Conservation (phyloP, 345 rosid species). For the Eucalyptus victrix region DNA sequence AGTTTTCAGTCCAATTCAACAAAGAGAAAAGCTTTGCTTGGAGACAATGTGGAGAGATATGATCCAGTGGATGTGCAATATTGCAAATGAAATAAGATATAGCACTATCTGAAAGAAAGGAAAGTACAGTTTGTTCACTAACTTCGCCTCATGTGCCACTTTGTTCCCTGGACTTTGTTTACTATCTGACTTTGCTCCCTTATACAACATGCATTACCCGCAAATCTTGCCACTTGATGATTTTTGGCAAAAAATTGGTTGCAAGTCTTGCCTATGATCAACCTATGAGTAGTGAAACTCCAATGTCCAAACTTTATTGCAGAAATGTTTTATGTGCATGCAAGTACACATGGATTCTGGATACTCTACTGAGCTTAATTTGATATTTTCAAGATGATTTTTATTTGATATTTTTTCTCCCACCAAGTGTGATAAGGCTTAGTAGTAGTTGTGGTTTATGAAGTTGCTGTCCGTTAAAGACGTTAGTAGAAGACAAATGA, state of each 20-base stretch:
- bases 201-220: not conserved
- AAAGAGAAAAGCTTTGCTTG: not conserved
- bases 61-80: not conserved
- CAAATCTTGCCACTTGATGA: not conserved
- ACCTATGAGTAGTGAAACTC: not conserved
- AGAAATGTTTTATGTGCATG: not conserved
- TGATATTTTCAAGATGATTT: not conserved
- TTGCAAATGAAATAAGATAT: not conserved
- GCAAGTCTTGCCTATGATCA: not conserved
- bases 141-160: not conserved
- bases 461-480: not conserved
- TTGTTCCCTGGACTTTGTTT: not conserved
- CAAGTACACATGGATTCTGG: not conserved
- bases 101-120: not conserved
- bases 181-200: not conserved
- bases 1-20: slow-evolving; percentile 9
- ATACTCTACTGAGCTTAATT: not conserved
- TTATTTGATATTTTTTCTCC: not conserved
- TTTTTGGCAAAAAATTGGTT: not conserved
- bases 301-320: not conserved
- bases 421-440: not conserved
- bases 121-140: not conserved
- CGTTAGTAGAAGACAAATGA: not conserved
- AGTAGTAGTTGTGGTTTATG: not conserved
- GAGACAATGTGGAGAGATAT: not conserved